These are phyloP conservation scores for Mycena floridula DNA, from an alignment of 768 basidiomycete species.

Conservation along the genomic window DNA sequence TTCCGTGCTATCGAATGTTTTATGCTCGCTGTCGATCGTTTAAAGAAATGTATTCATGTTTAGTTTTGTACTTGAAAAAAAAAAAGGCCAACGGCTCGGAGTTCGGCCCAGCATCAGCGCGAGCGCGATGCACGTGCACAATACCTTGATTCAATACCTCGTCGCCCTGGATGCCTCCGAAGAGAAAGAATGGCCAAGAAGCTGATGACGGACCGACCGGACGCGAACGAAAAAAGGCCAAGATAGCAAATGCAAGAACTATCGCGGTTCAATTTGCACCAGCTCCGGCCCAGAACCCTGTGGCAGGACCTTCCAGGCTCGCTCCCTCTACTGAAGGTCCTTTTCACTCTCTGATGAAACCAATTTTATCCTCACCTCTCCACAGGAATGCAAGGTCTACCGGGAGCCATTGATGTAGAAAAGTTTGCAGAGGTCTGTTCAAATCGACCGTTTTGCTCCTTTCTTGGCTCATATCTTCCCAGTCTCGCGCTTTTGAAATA, in stretches of 20 bases:
- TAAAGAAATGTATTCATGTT: too few relatives aligned
- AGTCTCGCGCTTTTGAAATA: slow-evolving; percentile 89
- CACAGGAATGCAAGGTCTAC: slow-evolving; percentile 55
- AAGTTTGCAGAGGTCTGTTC: slow-evolving; percentile 71
- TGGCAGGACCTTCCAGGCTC: slow-evolving; percentile 32
- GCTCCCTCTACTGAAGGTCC: neutral
- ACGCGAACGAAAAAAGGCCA: slow-evolving; percentile 66
- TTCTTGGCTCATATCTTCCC: slow-evolving; percentile 2
- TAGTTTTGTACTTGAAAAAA: too few relatives aligned
- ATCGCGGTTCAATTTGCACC: slow-evolving; percentile 56
- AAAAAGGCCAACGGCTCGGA: too few relatives aligned
- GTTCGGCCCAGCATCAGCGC: too few relatives aligned
- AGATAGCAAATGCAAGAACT: slow-evolving; percentile 54
- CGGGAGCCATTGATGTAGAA: slow-evolving; percentile 78
- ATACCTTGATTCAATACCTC: slow-evolving; percentile 28
- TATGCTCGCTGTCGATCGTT: too few relatives aligned
- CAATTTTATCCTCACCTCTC: neutral
- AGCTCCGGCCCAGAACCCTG: slow-evolving; percentile 18
- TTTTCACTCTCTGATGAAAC: neutral
- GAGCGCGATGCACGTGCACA: too few relatives aligned
- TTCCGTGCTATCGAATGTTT: too few relatives aligned
- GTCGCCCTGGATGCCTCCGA: slow-evolving; percentile 80
- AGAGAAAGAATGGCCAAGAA: slow-evolving; percentile 98
- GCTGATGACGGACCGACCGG: slow-evolving; percentile 28
- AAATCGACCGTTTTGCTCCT: neutral